These are phyloP conservation scores for Trichosanthes truncata DNA, from an alignment of 306 rosid species.

Conservation along the genomic window DNA sequence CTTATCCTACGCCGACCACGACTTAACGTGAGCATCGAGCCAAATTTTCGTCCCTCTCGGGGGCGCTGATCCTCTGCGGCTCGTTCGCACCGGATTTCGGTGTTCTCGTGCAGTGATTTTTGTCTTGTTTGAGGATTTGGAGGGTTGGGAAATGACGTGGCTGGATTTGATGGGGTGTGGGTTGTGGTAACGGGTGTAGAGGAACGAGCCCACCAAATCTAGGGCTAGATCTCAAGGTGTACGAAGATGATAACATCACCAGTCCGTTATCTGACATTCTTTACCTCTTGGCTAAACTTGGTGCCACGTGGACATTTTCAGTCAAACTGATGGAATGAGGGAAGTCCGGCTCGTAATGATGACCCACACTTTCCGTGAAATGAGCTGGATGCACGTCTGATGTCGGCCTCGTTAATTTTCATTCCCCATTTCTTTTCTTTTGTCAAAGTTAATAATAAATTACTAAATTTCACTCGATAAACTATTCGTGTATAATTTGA, in stretches of 20 bases:
- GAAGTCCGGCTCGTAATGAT: neutral
- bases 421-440: neutral
- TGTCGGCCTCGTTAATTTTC: neutral
- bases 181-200: neutral
- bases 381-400: constrained; percentile 13
- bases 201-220: constrained; percentile 11
- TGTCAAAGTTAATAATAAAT: neutral
- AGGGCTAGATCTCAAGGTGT: constrained; percentile 20
- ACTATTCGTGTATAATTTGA: no score
- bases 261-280: neutral
- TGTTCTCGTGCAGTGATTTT: neutral
- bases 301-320: neutral
- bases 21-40: constrained; percentile 5
- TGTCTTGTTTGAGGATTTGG: neutral
- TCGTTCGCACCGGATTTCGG: neutral
- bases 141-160: neutral
- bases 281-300: neutral
- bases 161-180: no score
- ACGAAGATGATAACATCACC: neutral
- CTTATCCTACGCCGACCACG: neutral
- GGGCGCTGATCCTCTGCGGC: neutral
- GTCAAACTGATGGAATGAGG: constrained; percentile 2
- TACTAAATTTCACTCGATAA: no score
- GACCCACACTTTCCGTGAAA: constrained; percentile 3
- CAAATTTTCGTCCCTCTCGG: neutral